These are phyloP conservation scores for Chrysanthemum seticuspe DNA, from an alignment of 129 eudicot species.

Conservation along the genomic window DNA sequence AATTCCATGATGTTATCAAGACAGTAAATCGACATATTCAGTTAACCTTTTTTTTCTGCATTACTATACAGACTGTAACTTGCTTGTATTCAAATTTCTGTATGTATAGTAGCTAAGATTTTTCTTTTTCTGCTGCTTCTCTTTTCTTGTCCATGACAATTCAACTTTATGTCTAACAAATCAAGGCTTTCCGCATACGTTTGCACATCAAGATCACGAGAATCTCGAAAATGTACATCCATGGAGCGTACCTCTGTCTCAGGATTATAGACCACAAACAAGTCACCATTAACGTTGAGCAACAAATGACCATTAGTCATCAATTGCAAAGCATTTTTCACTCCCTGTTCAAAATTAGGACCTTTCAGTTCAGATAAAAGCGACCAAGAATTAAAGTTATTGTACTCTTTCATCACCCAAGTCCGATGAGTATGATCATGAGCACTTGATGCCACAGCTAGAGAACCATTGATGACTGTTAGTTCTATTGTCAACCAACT, in stretches of 20 bases:
- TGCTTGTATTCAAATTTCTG: too few relatives aligned
- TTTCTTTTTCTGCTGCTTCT: neutral
- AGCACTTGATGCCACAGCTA: neutral
- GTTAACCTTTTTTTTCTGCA: too few relatives aligned
- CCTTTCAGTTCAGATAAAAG: neutral
- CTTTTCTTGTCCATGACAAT: neutral
- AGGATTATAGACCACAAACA: neutral
- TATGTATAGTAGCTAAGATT: too few relatives aligned
- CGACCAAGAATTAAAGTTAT: neutral
- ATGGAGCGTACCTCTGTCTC: neutral
- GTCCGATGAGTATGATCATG: neutral
- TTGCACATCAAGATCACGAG: neutral
- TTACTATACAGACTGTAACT: too few relatives aligned
- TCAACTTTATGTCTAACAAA: neutral
- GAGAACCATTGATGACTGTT: neutral
- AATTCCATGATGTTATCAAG: too few relatives aligned
- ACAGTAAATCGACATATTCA: too few relatives aligned
- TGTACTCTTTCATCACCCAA: neutral
- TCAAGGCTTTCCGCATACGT: slow-evolving; percentile 9
- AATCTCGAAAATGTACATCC: neutral
- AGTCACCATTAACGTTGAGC: neutral
- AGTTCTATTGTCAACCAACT: too few relatives aligned
- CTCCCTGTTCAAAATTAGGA: neutral
- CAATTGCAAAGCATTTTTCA: neutral
- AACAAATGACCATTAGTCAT: neutral